Conservation (phyloP, 371 early-diverging fungal species). For the Mortierella sp. region DNA sequence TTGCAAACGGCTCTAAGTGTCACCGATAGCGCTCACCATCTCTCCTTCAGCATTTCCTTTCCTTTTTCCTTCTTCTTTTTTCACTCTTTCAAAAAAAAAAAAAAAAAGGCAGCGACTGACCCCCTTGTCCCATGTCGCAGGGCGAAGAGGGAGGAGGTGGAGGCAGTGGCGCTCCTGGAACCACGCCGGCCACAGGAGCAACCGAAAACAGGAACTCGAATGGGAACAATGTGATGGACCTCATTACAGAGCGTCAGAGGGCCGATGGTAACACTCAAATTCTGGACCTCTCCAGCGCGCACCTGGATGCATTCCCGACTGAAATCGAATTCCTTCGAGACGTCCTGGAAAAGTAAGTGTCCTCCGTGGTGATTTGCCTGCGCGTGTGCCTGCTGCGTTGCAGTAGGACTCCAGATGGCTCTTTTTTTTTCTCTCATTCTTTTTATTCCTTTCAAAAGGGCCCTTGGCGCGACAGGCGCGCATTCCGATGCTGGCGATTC, state of each 20-base stretch:
- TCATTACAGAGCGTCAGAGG: slow-evolving; percentile 38
- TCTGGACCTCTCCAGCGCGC: slow-evolving; percentile 43
- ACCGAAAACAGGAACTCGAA: slow-evolving; percentile 9
- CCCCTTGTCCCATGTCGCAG: slow-evolving; percentile 33
- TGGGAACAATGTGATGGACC: slow-evolving; percentile 22
- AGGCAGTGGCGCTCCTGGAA: background rate
- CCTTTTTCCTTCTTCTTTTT: background rate
- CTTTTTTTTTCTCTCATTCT: background rate
- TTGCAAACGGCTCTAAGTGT: background rate
- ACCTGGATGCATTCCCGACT: slow-evolving; percentile 36
- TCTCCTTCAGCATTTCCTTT: background rate
- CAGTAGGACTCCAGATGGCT: background rate
- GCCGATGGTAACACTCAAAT: slow-evolving; percentile 44
- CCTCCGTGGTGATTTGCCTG: too few species aligned
- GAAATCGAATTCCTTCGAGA: slow-evolving; percentile 50
- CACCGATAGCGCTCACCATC: background rate
- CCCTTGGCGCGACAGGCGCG: too few species aligned
- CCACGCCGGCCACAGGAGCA: slow-evolving; percentile 3
- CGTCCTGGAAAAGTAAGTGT: slow-evolving; percentile 49
- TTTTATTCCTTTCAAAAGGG: too few species aligned
- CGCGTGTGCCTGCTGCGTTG: too few species aligned
- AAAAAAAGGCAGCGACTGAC: background rate
- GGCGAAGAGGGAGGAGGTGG: slow-evolving; percentile 29
- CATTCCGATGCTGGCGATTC: too few species aligned
- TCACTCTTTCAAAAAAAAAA: background rate